Conservation (phyloP, 768 basidiomycete species). For the Paxillus involutus region DNA sequence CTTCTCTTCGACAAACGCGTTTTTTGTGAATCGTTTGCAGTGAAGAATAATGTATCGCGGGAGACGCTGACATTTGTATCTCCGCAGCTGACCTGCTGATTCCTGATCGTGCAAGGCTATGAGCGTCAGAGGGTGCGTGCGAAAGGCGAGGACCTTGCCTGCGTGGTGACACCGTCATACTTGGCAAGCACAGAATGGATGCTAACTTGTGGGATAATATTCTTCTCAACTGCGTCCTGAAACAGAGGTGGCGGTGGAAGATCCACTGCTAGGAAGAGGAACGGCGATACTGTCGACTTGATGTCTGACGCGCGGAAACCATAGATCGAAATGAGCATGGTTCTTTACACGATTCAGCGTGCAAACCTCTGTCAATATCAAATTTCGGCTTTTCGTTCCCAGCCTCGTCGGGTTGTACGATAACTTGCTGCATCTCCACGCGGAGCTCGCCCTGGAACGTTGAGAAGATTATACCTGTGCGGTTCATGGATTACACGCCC, state of each 20-base stretch:
- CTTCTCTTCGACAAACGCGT: conserved; percentile 96
- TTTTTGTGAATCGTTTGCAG: conserved; percentile 96
- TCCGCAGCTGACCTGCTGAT: conserved; percentile 77
- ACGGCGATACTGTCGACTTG: conserved; percentile 82
- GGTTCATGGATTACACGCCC: conserved; percentile 17
- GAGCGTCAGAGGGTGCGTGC: conserved; percentile 13
- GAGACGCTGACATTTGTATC: conserved; percentile 87
- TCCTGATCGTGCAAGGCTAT: conserved; percentile 51
- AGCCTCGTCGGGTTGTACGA: conserved; percentile 76
- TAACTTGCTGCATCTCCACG: conserved; percentile 90
- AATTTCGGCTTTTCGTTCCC: conserved; percentile 84
- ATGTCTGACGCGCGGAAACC: conserved; percentile 58
- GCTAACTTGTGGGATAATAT: conserved; percentile 97
- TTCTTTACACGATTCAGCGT: conserved; percentile 6
- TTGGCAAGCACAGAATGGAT: conserved; percentile 89
- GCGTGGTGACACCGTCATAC: conserved; percentile 89
- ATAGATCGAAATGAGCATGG: conserved; percentile 16
- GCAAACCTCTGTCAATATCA: conserved; percentile 88
- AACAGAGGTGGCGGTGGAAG: conserved; percentile 97
- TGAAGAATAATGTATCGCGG: conserved; percentile 93
- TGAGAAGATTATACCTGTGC: conserved; percentile 82
- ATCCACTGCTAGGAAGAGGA: conserved; percentile 94
- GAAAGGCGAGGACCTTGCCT: conserved; percentile 49
- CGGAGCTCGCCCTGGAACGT: conserved; percentile 94
- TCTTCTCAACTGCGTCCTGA: conserved; percentile 94